Evolutionary conservation across 768 basidiomycete genomes (phyloP).

Genomic region (Panaeolus cyanescens): DNA sequence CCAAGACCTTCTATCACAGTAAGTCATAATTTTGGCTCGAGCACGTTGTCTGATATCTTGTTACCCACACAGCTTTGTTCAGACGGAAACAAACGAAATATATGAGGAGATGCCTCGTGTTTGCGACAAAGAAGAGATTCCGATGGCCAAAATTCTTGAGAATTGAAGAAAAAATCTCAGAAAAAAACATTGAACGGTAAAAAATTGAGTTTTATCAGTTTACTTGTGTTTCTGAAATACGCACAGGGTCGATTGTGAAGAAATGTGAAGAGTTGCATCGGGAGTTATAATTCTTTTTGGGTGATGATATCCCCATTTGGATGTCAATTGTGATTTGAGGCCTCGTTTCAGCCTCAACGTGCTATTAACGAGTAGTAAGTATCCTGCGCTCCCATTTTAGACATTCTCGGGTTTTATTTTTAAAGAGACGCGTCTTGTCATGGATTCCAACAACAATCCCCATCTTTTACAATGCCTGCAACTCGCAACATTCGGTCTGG

Average conservation of each 20-base stretch:
- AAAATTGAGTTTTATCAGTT: not conserved
- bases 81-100: not conserved
- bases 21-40: not conserved
- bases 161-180: too few species aligned
- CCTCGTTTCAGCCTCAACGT: slow-evolving; percentile 32
- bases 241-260: slow-evolving; percentile 1
- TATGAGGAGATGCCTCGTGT: not conserved
- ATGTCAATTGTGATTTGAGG: not conserved
- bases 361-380: slow-evolving; percentile 27
- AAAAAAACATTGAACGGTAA: not conserved
- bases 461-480: not conserved
- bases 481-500: not conserved
- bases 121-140: too few species aligned
- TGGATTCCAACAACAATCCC: not conserved
- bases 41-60: not conserved
- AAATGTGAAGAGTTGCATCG: too few species aligned
- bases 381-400: slow-evolving; percentile 21
- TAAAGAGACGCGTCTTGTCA: not conserved
- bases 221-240: too few species aligned
- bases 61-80: not conserved
- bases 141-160: too few species aligned
- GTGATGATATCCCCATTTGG: slow-evolving; percentile 3
- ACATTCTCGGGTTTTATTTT: not conserved
- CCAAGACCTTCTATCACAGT: not conserved
- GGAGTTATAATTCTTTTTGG: too few species aligned